Evolutionary conservation across 805 yeast genomes (phyloP).

Genomic region (Metschnikowia lochheadii): DNA sequence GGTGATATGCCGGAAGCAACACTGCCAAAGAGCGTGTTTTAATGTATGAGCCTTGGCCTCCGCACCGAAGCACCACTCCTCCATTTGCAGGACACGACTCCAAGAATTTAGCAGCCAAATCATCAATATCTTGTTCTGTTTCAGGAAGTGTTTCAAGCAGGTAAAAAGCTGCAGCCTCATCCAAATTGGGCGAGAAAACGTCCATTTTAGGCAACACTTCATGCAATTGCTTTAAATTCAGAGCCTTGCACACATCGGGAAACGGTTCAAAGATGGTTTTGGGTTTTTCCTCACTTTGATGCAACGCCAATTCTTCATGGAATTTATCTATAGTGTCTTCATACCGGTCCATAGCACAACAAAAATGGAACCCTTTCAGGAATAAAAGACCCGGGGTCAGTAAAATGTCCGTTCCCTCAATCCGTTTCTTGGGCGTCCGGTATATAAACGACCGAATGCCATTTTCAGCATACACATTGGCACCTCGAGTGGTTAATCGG

Average conservation of each 20-base stretch:
- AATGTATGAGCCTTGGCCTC: conserved; percentile 63
- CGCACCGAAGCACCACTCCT: conserved; percentile 70
- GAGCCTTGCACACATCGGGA: conserved; percentile 67
- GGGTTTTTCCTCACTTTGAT: conserved; percentile 21
- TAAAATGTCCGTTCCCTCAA: conserved; percentile 53
- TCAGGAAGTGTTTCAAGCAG: conserved; percentile 44
- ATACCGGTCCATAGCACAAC: conserved; percentile 69
- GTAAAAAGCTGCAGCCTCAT: conserved; percentile 70
- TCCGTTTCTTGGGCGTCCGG: conserved; percentile 55
- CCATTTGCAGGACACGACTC: conserved; percentile 37
- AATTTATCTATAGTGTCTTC: conserved; percentile 40
- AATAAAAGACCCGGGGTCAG: conserved; percentile 32
- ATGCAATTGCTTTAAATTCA: conserved; percentile 31
- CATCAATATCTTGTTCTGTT: conserved; percentile 34
- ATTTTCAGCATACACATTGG: conserved; percentile 64
- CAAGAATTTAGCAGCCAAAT: conserved; percentile 11
- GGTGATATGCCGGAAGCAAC: conserved; percentile 77
- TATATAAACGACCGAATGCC: conserved; percentile 59
- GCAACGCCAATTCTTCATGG: conserved; percentile 1
- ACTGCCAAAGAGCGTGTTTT: conserved; percentile 24
- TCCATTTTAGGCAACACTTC: conserved; percentile 44
- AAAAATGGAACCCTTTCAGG: conserved; percentile 56
- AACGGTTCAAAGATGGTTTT: conserved; percentile 78
- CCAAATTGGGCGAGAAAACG: conserved; percentile 77
- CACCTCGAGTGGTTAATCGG: conserved; percentile 75